phyloP scores from a whole-genome alignment of 139 green algal genomes.

The Chlorella vulgaris region DNA sequence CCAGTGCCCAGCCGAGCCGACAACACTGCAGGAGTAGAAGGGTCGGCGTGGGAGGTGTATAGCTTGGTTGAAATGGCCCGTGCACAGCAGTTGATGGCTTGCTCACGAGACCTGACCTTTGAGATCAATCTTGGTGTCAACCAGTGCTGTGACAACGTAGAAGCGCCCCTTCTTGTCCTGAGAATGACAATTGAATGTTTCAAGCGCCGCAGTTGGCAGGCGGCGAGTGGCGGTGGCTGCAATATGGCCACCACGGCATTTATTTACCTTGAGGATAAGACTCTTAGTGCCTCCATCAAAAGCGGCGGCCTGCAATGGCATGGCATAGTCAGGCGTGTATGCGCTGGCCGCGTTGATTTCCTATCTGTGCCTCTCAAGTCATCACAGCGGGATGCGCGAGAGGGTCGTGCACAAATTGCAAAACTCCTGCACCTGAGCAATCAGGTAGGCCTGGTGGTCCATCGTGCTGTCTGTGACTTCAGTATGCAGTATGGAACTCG shows the following conservation, averaged over 20 bases:
- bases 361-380: slow-evolving; percentile 37
- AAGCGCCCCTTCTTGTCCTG: slow-evolving; percentile 76
- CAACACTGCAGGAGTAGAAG: slow-evolving; percentile 54
- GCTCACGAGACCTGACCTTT: too few species aligned
- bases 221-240: too few species aligned
- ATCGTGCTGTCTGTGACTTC: too few species aligned
- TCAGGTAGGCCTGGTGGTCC: not conserved
- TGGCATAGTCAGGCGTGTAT: too few species aligned
- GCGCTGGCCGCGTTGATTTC: too few species aligned
- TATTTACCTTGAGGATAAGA: slow-evolving; percentile 56
- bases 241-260: not conserved
- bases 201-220: too few species aligned
- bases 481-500: too few species aligned
- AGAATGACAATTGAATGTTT: not conserved
- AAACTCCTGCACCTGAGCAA: slow-evolving; percentile 23
- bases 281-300: slow-evolving; percentile 56
- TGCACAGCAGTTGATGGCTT: too few species aligned
- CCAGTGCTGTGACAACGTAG: slow-evolving; percentile 67
- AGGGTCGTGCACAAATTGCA: slow-evolving; percentile 24
- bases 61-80: too few species aligned
- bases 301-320: slow-evolving; percentile 27
- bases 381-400: slow-evolving; percentile 24
- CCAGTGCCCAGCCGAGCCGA: slow-evolving; percentile 63
- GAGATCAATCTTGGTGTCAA: slow-evolving; percentile 69
- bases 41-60: too few species aligned